A percentile compares a stretch with the other conserved stretches of the same genome.
These are phyloP conservation scores for Colletotrichum graminicola DNA, from an alignment of 2,329 filamentous ascomycete genomes.

Conservation along the genomic window DNA sequence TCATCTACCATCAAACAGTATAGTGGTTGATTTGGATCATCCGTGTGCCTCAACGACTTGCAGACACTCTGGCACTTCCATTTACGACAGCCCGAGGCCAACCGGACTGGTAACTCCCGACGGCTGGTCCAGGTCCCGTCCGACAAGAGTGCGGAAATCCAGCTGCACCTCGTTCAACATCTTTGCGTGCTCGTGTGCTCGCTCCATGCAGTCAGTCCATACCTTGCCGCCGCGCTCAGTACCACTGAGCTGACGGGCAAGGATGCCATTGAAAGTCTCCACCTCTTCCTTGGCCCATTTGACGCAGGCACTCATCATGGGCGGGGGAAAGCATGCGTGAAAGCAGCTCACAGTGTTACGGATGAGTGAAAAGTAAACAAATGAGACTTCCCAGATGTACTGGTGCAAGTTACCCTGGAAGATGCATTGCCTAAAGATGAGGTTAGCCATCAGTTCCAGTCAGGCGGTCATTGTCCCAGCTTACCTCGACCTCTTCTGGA, in stretches of 20 bases:
- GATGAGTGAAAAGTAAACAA: constrained; percentile 95
- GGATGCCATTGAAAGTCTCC: constrained; percentile 87
- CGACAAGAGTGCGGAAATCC: constrained; percentile 88
- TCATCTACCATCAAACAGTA: not conserved
- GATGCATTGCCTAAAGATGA: constrained; percentile 79
- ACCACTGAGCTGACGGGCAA: constrained; percentile 87
- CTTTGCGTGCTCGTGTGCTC: constrained; percentile 82
- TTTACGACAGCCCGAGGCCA: constrained; percentile 57
- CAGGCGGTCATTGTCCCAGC: constrained; percentile 43
- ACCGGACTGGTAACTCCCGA: constrained; percentile 49
- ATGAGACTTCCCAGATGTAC: constrained; percentile 95
- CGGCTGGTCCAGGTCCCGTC: constrained; percentile 61
- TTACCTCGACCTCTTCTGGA: constrained; percentile 86
- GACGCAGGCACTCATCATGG: constrained; percentile 93
- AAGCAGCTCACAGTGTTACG: constrained; percentile 93
- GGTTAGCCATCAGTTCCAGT: not conserved
- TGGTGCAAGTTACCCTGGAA: constrained; percentile 94
- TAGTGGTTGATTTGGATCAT: not conserved
- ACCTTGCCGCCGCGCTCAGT: constrained; percentile 80
- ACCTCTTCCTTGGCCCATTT: constrained; percentile 98
- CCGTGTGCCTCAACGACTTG: not conserved
- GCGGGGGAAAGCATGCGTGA: constrained; percentile 85
- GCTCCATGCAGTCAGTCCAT: constrained; percentile 86
- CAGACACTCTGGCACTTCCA: not conserved
- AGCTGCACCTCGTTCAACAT: constrained; percentile 88